Percentiles rank a stretch among this genome's conserved stretches.
Evolutionary conservation across 495 filamentous ascomycete species (phyloP).

Genomic region (Talaromyces proteolyticus): DNA sequence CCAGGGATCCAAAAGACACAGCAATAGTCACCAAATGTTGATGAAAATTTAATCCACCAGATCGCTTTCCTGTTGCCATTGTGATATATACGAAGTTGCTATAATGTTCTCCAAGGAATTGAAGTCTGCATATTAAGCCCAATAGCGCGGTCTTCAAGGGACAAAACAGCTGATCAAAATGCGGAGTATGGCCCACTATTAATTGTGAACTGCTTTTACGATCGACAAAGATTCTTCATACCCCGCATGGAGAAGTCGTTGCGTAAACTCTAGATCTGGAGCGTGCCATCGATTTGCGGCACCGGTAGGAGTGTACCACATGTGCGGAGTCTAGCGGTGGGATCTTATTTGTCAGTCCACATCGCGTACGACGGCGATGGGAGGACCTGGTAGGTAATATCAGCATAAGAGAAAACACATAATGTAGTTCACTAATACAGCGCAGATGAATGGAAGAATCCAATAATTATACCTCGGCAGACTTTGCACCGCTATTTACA

Average conservation of each 20-base stretch:
- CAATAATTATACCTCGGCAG: no score
- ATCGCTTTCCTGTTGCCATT: background rate
- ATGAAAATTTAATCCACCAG: background rate
- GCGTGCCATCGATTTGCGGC: background rate
- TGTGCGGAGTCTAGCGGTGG: no score
- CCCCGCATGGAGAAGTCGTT: background rate
- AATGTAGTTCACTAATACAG: no score
- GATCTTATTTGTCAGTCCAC: no score
- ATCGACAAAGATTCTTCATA: background rate
- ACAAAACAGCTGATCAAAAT: background rate
- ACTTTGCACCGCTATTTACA: no score
- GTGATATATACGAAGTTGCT: background rate
- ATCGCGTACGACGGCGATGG: no score
- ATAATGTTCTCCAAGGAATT: background rate
- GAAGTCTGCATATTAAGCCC: background rate
- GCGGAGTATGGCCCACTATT: background rate
- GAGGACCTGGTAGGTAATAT: no score
- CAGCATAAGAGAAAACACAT: no score
- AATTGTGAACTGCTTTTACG: background rate
- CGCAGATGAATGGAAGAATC: no score
- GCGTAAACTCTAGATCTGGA: background rate
- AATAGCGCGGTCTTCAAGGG: background rate
- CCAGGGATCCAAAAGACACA: slow-evolving; percentile 33
- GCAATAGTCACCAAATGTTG: slow-evolving; percentile 21
- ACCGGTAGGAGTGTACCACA: background rate